These are phyloP conservation scores for Metarhizium anisopliae DNA, from an alignment of 2,329 filamentous ascomycete species.

Conservation along the genomic window DNA sequence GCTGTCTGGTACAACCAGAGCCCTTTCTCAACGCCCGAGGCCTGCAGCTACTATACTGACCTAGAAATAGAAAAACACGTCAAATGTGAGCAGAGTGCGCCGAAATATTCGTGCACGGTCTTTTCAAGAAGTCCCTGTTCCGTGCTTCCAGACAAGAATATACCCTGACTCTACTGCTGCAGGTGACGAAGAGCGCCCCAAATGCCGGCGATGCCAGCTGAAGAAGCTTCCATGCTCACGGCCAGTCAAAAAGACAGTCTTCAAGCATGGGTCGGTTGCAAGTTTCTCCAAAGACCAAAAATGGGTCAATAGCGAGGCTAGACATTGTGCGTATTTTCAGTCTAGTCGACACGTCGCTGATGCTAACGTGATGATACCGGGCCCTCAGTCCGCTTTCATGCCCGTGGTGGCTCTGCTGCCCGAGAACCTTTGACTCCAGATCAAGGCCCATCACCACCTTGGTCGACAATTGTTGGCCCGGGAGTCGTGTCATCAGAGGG, in stretches of 20 bases:
- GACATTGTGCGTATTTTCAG: slow-evolving; percentile 19
- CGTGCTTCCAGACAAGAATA: neutral
- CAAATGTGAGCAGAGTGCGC: slow-evolving; percentile 20
- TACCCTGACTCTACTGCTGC: neutral
- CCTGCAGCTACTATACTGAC: slow-evolving; percentile 7
- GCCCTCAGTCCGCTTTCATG: slow-evolving; percentile 12
- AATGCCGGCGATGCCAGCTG: slow-evolving; percentile 23
- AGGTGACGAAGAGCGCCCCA: slow-evolving; percentile 30
- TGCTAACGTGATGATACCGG: neutral
- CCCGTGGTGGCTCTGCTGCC: slow-evolving; percentile 7
- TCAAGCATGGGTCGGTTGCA: slow-evolving; percentile 24
- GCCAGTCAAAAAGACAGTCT: slow-evolving; percentile 25
- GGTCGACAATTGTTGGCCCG: neutral
- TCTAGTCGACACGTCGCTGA: neutral
- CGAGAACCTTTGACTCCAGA: neutral
- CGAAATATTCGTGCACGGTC: neutral
- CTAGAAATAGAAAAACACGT: slow-evolving; percentile 22
- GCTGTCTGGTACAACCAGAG: neutral
- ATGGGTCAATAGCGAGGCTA: slow-evolving; percentile 26
- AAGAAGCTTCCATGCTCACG: slow-evolving; percentile 25
- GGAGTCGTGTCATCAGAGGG: neutral
- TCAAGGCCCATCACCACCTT: neutral
- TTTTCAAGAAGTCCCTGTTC: neutral
- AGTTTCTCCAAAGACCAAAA: slow-evolving; percentile 25
- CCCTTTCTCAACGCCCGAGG: neutral